Conservation (phyloP, 2,329 filamentous ascomycete species). For the Sordariomycetes sp. region DNA sequence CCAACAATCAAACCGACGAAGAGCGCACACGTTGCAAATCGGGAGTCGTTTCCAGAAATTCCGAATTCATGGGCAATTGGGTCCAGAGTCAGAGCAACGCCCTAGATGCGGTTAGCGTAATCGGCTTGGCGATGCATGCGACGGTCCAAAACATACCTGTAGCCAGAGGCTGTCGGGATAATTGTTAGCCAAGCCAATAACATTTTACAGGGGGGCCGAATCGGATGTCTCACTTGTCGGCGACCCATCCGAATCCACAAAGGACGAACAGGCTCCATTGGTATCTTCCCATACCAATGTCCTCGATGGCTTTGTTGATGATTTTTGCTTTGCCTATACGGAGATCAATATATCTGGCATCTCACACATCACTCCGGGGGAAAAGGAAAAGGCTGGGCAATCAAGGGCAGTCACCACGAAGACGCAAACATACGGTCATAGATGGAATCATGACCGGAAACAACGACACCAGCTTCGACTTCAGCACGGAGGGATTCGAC, state of each 20-base stretch:
- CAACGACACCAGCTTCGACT: neutral
- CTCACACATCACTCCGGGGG: neutral
- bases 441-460: neutral
- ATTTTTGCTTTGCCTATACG: neutral
- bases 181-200: neutral
- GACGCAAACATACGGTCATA: neutral
- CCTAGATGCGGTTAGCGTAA: neutral
- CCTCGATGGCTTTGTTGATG: neutral
- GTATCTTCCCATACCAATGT: neutral
- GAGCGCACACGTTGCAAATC: neutral
- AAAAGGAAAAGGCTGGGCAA: too few relatives aligned
- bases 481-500: neutral
- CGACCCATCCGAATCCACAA: neutral
- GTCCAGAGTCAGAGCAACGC: neutral
- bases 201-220: neutral
- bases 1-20: conserved; percentile 22
- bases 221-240: neutral
- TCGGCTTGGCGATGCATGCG: neutral
- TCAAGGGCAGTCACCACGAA: neutral
- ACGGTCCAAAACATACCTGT: neutral
- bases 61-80: neutral
- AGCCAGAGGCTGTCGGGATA: neutral
- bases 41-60: neutral
- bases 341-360: neutral
- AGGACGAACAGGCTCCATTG: neutral